Base-by-base conservation (phyloP, 73 alveolate species). In the Effrenium voratum region DNA sequence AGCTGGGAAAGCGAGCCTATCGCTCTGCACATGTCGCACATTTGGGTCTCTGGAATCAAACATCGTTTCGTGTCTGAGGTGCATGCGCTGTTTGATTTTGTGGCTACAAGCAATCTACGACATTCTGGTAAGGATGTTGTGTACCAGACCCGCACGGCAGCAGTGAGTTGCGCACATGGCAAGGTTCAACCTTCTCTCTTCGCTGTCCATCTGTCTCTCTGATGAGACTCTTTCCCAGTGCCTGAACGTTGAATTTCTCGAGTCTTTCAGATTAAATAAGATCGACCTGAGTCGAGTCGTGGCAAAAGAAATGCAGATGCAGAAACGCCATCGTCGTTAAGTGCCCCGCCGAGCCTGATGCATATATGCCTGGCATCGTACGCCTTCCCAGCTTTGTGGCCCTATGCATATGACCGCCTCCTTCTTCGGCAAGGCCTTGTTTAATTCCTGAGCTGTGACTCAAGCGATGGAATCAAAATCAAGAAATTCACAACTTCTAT, bases 231-330 rank as follows among this genome's bases (percentile, higher is more conserved):
- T n/a, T n/a, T n/a, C n/a, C n/a, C n/a, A n/a, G n/a, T n/a, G n/a
- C 95, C 76, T 87, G 85, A 87, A 87, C 28, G 85, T 87, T 26
- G 95, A 70, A 34, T 91, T 91, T 90, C 47, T 91, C 38, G 57
- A 5, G n/a, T 91, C 98, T 45, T 91, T 91, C 79, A 91, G 87
- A 57, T 91, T 91, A 79, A 68, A 91, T 50, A 91, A 24, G 79
- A 91, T 49, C 45, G 98, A 68, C 90, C 98, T 91, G 45, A 60
- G 45, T 26, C 16, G 43, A 66, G 2, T 66, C 26, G 55, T 50
- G 8, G 81, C 81, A 32, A 76, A 38, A 76, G 34, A 55, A 55
- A 16, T 41, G 63, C n/a, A 52, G 63, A 52, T 19, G 79, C 43
- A 66, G 79, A 0, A 32, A 5, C 3, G 16, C 15, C 40, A 32